Conservation (phyloP, 2,329 filamentous ascomycete genomes). For the Cercospora sp. region DNA sequence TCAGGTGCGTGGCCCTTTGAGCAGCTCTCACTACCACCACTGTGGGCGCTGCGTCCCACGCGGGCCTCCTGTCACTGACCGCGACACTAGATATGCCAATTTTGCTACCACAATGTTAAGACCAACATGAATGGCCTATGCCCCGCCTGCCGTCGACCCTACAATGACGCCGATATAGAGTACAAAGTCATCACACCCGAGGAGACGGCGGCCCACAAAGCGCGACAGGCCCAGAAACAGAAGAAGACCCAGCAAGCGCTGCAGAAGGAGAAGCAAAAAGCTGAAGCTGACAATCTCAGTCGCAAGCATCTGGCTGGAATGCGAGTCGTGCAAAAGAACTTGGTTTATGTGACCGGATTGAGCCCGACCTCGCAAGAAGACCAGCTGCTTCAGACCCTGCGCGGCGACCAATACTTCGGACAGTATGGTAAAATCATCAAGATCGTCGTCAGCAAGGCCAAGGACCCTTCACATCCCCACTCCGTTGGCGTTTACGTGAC, state of each 20-base stretch:
- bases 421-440: conserved; percentile 99
- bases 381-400: conserved; percentile 83
- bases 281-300: conserved; percentile 91
- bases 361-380: conserved; percentile 91
- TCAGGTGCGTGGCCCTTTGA: conserved; percentile 65
- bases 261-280: conserved; percentile 94
- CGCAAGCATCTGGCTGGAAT: conserved; percentile 95
- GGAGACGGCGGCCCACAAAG: conserved; percentile 76
- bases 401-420: conserved; percentile 91
- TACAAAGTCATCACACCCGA: conserved; percentile 94
- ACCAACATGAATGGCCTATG: conserved; percentile 97
- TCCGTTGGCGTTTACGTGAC: conserved; percentile 98
- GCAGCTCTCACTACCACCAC: not conserved
- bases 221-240: conserved; percentile 76
- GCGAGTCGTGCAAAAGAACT: conserved; percentile 94
- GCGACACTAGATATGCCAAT: conserved; percentile 82
- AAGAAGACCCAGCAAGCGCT: conserved; percentile 87
- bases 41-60: not conserved
- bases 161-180: conserved; percentile 95
- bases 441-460: conserved; percentile 96
- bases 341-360: conserved; percentile 95
- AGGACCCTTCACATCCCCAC: conserved; percentile 72
- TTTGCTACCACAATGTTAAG: conserved; percentile 99
- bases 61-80: conserved; percentile 16
- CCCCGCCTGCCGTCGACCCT: conserved; percentile 92